Percentiles rank a stretch among this genome's conserved stretches.
Conservation (phyloP, 1,284 basidiomycete species). For the Cutaneotrichosporon dermatis region DNA sequence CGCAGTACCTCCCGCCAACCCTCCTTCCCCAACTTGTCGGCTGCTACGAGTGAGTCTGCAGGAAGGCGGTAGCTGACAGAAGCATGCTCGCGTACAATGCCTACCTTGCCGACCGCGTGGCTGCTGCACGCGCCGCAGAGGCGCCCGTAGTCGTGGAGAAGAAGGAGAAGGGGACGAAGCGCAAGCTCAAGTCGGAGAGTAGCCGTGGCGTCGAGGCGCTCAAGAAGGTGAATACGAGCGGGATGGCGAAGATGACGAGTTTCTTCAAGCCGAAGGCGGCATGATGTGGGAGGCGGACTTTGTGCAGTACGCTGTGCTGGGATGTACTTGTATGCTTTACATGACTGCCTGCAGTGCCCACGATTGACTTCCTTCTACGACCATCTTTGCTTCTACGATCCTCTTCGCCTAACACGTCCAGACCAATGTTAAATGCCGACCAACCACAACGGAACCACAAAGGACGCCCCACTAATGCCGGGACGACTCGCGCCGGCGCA, state of each 20-base stretch:
- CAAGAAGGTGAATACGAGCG: constrained; percentile 45
- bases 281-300: background rate
- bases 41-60: constrained; percentile 28
- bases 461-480: too few relatives aligned
- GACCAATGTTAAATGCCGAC: too few relatives aligned
- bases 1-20: constrained; percentile 28
- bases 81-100: constrained; percentile 28
- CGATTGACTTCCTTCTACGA: too few relatives aligned
- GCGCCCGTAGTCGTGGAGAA: constrained; percentile 18
- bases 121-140: constrained; percentile 32
- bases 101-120: constrained; percentile 31
- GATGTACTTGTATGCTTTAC: too few relatives aligned
- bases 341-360: too few relatives aligned
- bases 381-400: too few relatives aligned
- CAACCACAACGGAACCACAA: too few relatives aligned
- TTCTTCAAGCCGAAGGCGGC: constrained; percentile 44
- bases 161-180: constrained; percentile 22
- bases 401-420: too few relatives aligned
- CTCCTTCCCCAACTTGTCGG: constrained; percentile 12
- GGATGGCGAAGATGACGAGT: constrained; percentile 44
- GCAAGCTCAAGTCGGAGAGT: constrained; percentile 27
- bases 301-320: too few relatives aligned
- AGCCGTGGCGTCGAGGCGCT: constrained; percentile 40
- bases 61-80: background rate
- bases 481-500: background rate